Conservation (phyloP, 257 asterid species). For the Penstemon davidsonii region DNA sequence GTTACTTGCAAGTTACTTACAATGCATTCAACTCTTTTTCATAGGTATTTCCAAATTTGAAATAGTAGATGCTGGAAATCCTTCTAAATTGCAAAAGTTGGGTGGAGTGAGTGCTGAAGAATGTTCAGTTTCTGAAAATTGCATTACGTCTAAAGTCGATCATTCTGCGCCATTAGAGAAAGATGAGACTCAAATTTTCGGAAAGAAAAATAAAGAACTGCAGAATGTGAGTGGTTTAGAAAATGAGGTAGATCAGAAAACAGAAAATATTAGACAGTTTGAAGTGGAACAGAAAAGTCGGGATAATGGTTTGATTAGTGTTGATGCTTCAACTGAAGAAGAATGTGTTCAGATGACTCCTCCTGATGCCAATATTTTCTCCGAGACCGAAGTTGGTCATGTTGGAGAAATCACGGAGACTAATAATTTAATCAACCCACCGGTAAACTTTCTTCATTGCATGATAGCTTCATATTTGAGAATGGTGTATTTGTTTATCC, state of each 20-base stretch:
- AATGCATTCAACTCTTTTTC: not conserved
- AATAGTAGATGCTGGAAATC: conserved; percentile 32
- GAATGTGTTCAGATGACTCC: conserved; percentile 60
- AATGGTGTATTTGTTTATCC: conserved; percentile 11
- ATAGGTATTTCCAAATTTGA: conserved; percentile 51
- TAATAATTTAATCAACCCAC: conserved; percentile 29
- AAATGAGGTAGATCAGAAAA: conserved; percentile 20
- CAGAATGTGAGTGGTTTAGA: conserved; percentile 26
- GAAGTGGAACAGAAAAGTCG: conserved; percentile 19
- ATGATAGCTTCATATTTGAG: not conserved
- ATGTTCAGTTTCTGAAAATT: conserved; percentile 21
- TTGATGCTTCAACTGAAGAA: conserved; percentile 30
- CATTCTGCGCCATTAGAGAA: conserved; percentile 12
- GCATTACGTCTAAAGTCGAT: conserved; percentile 17
- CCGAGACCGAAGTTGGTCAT: conserved; percentile 25
- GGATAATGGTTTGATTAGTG: conserved; percentile 27
- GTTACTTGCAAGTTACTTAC: not conserved
- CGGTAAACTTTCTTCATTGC: conserved; percentile 35
- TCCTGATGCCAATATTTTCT: conserved; percentile 49
- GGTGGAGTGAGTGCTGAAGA: conserved; percentile 29
- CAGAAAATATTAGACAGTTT: not conserved
- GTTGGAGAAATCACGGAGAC: conserved; percentile 26
- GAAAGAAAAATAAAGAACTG: not conserved
- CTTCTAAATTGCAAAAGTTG: conserved; percentile 28
- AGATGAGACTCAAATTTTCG: conserved; percentile 18